Percentiles rank a stretch among this genome's conserved stretches.
These are phyloP conservation scores for Pelargonium australe DNA, from an alignment of 441 rosid genomes.

Conservation along the genomic window DNA sequence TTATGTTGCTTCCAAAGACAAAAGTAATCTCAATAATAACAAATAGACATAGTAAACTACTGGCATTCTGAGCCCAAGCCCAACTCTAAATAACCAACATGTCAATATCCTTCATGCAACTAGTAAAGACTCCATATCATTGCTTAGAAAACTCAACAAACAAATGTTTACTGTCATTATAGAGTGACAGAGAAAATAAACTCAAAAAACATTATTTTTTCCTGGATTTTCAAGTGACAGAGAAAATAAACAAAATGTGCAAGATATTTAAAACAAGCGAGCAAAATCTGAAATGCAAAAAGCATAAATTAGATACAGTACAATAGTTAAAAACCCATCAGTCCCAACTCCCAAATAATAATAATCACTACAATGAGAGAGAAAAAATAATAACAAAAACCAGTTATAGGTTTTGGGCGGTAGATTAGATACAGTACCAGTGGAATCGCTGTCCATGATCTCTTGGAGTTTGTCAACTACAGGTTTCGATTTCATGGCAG, in stretches of 20 bases:
- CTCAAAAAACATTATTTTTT: too few relatives aligned
- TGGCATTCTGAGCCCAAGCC: too few relatives aligned
- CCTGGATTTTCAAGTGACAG: too few relatives aligned
- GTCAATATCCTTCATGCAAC: too few relatives aligned
- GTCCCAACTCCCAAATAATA: not conserved
- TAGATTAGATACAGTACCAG: not conserved
- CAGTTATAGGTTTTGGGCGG: not conserved
- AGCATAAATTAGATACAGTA: not conserved
- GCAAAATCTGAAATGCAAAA: not conserved
- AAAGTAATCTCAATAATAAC: not conserved
- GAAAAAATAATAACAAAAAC: too few relatives aligned
- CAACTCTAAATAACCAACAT: too few relatives aligned
- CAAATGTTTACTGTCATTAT: too few relatives aligned
- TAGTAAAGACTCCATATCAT: too few relatives aligned
- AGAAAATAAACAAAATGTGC: too few relatives aligned
- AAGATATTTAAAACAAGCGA: too few relatives aligned
- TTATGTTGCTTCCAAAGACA: not conserved
- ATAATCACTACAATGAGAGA: not conserved
- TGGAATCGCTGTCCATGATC: slow-evolving; percentile 7
- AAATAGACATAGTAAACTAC: not conserved
- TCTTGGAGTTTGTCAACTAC: not conserved
- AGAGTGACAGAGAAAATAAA: too few relatives aligned
- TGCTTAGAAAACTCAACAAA: too few relatives aligned
- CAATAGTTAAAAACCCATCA: not conserved
- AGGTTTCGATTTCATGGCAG: not conserved